phyloP scores from a whole-genome alignment of 1,284 basidiomycete species.

The Ustilago lituana region DNA sequence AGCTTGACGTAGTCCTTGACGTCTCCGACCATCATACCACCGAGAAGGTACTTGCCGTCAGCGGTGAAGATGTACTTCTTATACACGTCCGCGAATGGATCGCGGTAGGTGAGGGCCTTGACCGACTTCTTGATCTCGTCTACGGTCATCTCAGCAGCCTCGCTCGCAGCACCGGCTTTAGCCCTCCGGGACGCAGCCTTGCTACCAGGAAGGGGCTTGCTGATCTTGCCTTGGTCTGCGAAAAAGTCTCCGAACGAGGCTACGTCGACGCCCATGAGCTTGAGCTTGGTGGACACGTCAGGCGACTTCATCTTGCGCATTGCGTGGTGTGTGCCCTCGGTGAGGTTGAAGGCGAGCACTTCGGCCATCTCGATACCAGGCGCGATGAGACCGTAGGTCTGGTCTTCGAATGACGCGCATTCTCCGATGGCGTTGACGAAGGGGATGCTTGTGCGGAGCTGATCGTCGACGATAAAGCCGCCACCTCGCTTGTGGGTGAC shows the following conservation, averaged over 20 bases:
- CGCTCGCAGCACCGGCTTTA: constrained; percentile 15
- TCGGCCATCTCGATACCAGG: constrained; percentile 81
- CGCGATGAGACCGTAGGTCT: constrained; percentile 77
- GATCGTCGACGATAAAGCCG: constrained; percentile 75
- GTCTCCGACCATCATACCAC: constrained; percentile 84
- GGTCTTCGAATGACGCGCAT: constrained; percentile 77
- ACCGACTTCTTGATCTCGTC: constrained; percentile 63
- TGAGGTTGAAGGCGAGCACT: constrained; percentile 79
- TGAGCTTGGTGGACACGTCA: constrained; percentile 75
- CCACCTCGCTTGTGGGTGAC: constrained; percentile 72
- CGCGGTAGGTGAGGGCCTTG: constrained; percentile 77
- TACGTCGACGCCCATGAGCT: constrained; percentile 80
- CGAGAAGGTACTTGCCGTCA: constrained; percentile 78
- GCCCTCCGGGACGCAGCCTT: constrained; percentile 12
- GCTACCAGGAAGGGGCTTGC: constrained; percentile 48
- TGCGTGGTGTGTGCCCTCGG: constrained; percentile 68
- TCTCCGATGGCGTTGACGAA: constrained; percentile 80
- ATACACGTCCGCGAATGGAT: constrained; percentile 73
- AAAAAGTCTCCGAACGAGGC: constrained; percentile 82
- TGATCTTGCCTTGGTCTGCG: constrained; percentile 72
- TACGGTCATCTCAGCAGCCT: constrained; percentile 13
- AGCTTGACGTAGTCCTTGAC: constrained; percentile 78
- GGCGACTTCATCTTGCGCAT: constrained; percentile 73
- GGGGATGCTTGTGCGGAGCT: constrained; percentile 72
- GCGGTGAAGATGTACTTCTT: constrained; percentile 82